phyloP scores from a whole-genome alignment of 2,329 filamentous ascomycete species.

The Rutstroemia sp. region DNA sequence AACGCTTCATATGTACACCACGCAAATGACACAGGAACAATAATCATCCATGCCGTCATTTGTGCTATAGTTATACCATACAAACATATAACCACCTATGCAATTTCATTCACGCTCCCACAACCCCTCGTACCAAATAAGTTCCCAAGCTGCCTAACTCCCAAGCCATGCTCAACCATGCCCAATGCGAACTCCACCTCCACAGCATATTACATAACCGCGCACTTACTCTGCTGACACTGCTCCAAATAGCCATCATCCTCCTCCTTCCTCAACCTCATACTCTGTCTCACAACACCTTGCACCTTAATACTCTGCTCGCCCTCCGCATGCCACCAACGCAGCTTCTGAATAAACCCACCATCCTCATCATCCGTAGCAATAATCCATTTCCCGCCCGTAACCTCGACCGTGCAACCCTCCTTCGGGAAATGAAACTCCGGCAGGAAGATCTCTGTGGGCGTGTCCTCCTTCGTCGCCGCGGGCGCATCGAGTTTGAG shows the following conservation, averaged over 20 bases:
- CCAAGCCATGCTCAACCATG: no score
- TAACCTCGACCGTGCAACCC: conserved; percentile 64
- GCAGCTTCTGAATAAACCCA: conserved; percentile 64
- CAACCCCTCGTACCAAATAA: no score
- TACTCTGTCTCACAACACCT: conserved; percentile 60
- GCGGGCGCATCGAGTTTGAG: conserved; percentile 59
- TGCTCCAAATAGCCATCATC: conserved; percentile 75
- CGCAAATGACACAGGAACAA: no score
- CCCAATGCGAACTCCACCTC: neutral
- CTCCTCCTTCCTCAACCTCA: conserved; percentile 43
- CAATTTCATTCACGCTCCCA: no score
- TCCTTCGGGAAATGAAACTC: conserved; percentile 86
- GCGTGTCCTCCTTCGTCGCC: conserved; percentile 53
- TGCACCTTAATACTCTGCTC: conserved; percentile 72
- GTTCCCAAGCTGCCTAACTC: no score
- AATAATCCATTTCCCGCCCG: conserved; percentile 86
- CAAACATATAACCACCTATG: no score
- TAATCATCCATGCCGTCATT: no score
- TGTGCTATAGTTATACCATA: no score
- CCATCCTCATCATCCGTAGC: conserved; percentile 63
- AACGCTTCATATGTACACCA: no score
- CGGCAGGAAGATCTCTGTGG: conserved; percentile 80
- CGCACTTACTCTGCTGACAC: conserved; percentile 38
- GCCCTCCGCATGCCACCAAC: conserved; percentile 90
- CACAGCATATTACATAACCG: neutral